Conservation (phyloP, 2,329 filamentous ascomycete genomes). For the Diplodia seriata region DNA sequence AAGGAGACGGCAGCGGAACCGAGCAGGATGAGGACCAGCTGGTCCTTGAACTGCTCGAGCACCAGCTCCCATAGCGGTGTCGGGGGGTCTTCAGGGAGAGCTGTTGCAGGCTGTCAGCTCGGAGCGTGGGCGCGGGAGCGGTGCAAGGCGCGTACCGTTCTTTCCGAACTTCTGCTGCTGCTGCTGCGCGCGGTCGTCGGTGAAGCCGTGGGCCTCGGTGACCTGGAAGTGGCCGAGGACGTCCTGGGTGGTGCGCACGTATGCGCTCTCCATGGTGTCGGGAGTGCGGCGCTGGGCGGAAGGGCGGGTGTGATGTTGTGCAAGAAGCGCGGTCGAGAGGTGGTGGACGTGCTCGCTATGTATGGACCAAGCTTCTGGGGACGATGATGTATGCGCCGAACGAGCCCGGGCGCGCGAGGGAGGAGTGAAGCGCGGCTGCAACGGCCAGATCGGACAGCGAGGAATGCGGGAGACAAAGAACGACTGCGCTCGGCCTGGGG, state of each 20-base stretch:
- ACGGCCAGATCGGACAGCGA: neutral
- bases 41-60: slow-evolving; percentile 98
- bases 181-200: slow-evolving; percentile 55
- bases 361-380: slow-evolving; percentile 32
- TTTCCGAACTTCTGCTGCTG: slow-evolving; percentile 59
- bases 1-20: slow-evolving; percentile 94
- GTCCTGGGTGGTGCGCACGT: slow-evolving; percentile 57
- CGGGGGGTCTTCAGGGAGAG: slow-evolving; percentile 85
- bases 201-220: slow-evolving; percentile 58
- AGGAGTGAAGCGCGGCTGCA: neutral
- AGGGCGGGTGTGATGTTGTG: neutral
- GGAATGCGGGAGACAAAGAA: slow-evolving; percentile 16
- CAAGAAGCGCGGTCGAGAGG: slow-evolving; percentile 9
- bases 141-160: slow-evolving; percentile 55
- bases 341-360: slow-evolving; percentile 30
- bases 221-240: slow-evolving; percentile 61
- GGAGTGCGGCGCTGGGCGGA: neutral
- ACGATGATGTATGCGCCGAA: slow-evolving; percentile 30
- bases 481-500: slow-evolving; percentile 20
- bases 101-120: slow-evolving; percentile 49
- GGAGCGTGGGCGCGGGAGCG: slow-evolving; percentile 32
- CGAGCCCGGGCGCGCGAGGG: slow-evolving; percentile 14
- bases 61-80: slow-evolving; percentile 97
- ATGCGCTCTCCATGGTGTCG: slow-evolving; percentile 60
- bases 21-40: slow-evolving; percentile 93